A percentile compares a stretch with the other conserved stretches of the same genome.
phyloP scores from a whole-genome alignment of 2,329 filamentous ascomycete species.

The Monilinia aucupariae region DNA sequence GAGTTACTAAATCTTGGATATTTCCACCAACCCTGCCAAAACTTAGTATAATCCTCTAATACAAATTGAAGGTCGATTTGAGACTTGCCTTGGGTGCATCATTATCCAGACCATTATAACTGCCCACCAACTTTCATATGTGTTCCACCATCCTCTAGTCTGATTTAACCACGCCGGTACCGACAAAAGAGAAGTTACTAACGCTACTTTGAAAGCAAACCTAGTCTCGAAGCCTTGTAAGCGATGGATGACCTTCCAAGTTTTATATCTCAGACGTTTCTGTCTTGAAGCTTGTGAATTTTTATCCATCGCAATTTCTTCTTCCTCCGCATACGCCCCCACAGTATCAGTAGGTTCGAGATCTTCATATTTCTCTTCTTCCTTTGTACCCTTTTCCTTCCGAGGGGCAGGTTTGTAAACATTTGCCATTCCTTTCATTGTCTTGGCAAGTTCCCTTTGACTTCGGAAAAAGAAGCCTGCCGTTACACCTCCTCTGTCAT shows the following conservation, averaged over 20 bases:
- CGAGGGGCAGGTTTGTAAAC: conserved; percentile 35
- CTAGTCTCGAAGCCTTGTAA: conserved; percentile 53
- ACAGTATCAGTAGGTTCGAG: conserved; percentile 26
- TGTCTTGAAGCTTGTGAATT: conserved; percentile 36
- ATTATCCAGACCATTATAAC: conserved; percentile 39
- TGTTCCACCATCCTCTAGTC: conserved; percentile 48
- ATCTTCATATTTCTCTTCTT: conserved; percentile 25
- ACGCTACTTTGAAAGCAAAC: conserved; percentile 52
- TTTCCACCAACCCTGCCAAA: conserved; percentile 48
- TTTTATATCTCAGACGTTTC: conserved; percentile 41
- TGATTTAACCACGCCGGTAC: conserved; percentile 48
- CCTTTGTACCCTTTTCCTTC: conserved; percentile 24
- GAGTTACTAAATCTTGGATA: conserved; percentile 50
- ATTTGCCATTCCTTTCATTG: conserved; percentile 36
- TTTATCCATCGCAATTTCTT: conserved; percentile 39
- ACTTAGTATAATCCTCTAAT: background rate
- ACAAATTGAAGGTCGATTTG: background rate
- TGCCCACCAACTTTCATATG: conserved; percentile 53
- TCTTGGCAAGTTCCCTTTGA: conserved; percentile 31
- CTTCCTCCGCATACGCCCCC: conserved; percentile 36
- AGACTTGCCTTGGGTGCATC: conserved; percentile 43
- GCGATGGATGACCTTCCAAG: conserved; percentile 47
- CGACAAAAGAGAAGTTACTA: conserved; percentile 47
- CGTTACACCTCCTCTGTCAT: conserved; percentile 54
- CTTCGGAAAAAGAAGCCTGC: conserved; percentile 43